phyloP scores from a whole-genome alignment of 2,329 filamentous ascomycete species.

The Coniella vitis region DNA sequence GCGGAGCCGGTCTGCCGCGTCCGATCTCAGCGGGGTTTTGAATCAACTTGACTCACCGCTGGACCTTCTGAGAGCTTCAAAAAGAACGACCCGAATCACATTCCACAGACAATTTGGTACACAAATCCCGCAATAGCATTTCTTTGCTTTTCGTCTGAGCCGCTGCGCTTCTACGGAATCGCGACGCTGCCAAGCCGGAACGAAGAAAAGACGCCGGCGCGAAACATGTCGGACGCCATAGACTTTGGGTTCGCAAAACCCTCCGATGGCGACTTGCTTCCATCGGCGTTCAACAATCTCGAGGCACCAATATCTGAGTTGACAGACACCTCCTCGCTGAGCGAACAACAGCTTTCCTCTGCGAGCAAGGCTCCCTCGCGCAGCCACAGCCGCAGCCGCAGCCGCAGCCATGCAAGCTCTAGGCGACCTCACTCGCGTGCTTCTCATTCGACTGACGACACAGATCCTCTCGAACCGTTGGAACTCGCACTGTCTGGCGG shows the following conservation, averaged over 20 bases:
- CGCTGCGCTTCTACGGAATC: no score
- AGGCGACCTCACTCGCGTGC: slow-evolving; percentile 1
- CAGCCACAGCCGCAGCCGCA: not conserved
- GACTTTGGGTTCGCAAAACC: slow-evolving; percentile 1
- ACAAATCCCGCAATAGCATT: no score
- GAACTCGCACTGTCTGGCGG: slow-evolving; percentile 9
- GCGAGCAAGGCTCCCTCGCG: not conserved
- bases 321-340: slow-evolving; percentile 3
- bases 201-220: not conserved
- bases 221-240: not conserved
- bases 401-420: not conserved
- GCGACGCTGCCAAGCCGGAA: no score
- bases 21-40: not conserved
- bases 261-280: not conserved
- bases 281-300: not conserved
- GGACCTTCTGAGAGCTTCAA: no score
- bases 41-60: not conserved
- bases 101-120: no score
- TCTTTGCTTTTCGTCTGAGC: no score
- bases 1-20: no score
- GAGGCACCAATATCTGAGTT: not conserved
- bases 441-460: slow-evolving; percentile 7
- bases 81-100: no score
- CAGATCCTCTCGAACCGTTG: slow-evolving; percentile 14
- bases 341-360: slow-evolving; percentile 2